Evolutionary conservation across 441 rosid genomes (phyloP).

Genomic region (Syzygium syzygioides): DNA sequence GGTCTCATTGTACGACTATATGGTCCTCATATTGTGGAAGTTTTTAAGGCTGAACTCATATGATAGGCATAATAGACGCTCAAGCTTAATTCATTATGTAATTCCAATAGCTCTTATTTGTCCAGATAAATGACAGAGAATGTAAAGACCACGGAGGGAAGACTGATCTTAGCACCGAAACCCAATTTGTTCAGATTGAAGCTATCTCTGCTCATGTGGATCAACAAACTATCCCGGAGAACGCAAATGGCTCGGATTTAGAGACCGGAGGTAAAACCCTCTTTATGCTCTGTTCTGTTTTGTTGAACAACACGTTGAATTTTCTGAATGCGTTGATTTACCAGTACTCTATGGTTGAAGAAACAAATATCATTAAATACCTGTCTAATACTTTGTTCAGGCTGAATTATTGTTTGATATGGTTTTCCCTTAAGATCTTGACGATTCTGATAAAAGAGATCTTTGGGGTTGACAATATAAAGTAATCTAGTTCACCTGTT

Average conservation of each 20-base stretch:
- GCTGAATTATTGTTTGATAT: neutral
- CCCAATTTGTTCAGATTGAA: slow-evolving; percentile 10
- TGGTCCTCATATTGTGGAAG: neutral
- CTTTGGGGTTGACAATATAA: neutral
- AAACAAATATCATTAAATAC: neutral
- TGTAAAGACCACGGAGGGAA: slow-evolving; percentile 29
- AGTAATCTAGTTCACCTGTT: neutral
- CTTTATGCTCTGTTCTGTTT: neutral
- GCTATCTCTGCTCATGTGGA: slow-evolving; percentile 8
- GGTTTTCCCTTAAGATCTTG: neutral
- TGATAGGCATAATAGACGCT: neutral
- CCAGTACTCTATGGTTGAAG: neutral
- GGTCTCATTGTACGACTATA: neutral
- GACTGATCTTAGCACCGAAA: slow-evolving; percentile 11
- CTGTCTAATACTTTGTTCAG: neutral
- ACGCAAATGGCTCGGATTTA: slow-evolving; percentile 23
- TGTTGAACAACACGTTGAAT: neutral
- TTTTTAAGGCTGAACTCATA: neutral
- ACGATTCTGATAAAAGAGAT: neutral
- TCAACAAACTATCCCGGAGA: slow-evolving; percentile 23
- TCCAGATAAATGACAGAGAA: slow-evolving; percentile 38
- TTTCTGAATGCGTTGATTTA: neutral
- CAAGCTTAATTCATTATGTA: neutral
- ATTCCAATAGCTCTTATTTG: slow-evolving; percentile 2
- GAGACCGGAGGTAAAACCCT: slow-evolving; percentile 41